Percentiles rank a stretch among this genome's conserved stretches.
Conservation (phyloP, 441 rosid genomes). For the Sinapis alba region DNA sequence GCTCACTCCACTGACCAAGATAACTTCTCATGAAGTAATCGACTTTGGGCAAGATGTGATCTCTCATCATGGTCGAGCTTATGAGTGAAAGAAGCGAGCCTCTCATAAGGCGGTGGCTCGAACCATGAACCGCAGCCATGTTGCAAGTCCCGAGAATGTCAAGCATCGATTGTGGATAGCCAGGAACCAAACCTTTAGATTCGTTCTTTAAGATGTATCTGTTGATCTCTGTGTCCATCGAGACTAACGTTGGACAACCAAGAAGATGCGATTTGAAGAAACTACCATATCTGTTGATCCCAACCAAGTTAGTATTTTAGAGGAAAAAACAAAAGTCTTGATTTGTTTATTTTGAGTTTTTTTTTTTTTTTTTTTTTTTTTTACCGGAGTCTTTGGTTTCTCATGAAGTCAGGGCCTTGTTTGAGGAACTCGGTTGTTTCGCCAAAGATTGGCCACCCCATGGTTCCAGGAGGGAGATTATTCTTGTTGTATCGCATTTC, state of each 20-base stretch:
- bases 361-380: too few relatives aligned
- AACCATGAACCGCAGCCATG: conserved; percentile 57
- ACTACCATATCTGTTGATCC: conserved; percentile 47
- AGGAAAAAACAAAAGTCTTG: conserved; percentile 6
- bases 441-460: conserved; percentile 97
- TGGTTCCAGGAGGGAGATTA: conserved; percentile 87
- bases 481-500: conserved; percentile 69
- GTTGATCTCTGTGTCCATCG: conserved; percentile 55
- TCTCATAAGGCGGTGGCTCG: conserved; percentile 49
- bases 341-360: not conserved
- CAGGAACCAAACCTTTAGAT: conserved; percentile 56
- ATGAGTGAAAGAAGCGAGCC: conserved; percentile 48
- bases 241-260: conserved; percentile 55
- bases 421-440: conserved; percentile 92
- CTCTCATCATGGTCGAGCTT: conserved; percentile 44
- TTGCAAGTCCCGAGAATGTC: conserved; percentile 51
- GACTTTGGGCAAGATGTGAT: conserved; percentile 45
- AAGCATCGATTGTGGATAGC: conserved; percentile 58
- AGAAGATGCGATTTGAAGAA: conserved; percentile 56
- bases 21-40: conserved; percentile 47
- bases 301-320: not conserved
- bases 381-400: conserved; percentile 53
- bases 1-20: conserved; percentile 44
- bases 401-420: conserved; percentile 94
- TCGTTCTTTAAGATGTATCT: conserved; percentile 57